Conservation (phyloP, 805 yeast species). For the Yamadazyma philogaea region DNA sequence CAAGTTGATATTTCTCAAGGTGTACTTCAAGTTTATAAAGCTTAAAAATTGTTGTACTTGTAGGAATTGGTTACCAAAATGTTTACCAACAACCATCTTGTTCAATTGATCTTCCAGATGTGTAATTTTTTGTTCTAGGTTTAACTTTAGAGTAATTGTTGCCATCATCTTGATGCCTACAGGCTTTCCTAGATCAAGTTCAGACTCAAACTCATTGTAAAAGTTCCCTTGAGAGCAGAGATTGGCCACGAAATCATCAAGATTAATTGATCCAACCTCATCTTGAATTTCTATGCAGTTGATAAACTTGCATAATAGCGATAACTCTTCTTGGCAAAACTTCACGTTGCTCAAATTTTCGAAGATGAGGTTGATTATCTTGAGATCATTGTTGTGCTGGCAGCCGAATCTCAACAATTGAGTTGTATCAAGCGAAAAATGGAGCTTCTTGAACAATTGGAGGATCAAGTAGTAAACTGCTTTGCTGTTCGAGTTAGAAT, state of each 20-base stretch:
- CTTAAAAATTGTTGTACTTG: slow-evolving; percentile 11
- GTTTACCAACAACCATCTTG: slow-evolving; percentile 5
- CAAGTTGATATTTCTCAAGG: slow-evolving; percentile 6
- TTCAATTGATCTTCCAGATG: slow-evolving; percentile 7
- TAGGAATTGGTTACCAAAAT: slow-evolving; percentile 3
- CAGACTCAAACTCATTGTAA: slow-evolving; percentile 6
- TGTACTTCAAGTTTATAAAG: slow-evolving; percentile 9
- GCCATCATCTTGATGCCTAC: slow-evolving; percentile 9
- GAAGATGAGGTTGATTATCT: slow-evolving; percentile 10
- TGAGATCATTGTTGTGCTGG: slow-evolving; percentile 7
- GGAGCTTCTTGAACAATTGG: slow-evolving; percentile 11
- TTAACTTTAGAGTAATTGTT: slow-evolving; percentile 4
- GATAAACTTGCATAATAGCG: slow-evolving; percentile 1
- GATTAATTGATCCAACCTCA: background rate
- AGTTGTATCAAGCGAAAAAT: slow-evolving; percentile 6
- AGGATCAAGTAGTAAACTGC: slow-evolving; percentile 10
- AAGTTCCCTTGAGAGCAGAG: slow-evolving; percentile 12
- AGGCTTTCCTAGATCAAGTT: slow-evolving; percentile 3
- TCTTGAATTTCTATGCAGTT: slow-evolving; percentile 4
- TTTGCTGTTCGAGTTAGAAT: slow-evolving; percentile 9
- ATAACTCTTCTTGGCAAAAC: background rate
- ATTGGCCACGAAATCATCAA: slow-evolving; percentile 2
- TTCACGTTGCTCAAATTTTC: slow-evolving; percentile 4
- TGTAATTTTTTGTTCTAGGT: slow-evolving; percentile 8
- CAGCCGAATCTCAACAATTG: slow-evolving; percentile 11